A percentile compares a stretch with the other conserved stretches of the same genome.
These are phyloP conservation scores for Apophysomyces trapeziformis DNA, from an alignment of 371 early-diverging fungal genomes.

Conservation along the genomic window DNA sequence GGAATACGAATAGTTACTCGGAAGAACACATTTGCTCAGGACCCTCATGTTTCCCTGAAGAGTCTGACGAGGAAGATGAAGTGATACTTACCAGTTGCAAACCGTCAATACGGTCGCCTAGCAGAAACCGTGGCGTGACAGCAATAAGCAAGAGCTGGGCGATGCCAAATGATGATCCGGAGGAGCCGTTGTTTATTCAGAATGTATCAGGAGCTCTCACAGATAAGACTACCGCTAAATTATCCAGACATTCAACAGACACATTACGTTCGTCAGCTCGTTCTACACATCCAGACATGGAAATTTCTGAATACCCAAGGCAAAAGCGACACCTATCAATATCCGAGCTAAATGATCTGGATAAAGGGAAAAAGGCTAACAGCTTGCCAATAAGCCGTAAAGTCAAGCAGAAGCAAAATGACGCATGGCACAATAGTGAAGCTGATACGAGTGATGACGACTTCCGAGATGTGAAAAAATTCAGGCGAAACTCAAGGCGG, in stretches of 20 bases:
- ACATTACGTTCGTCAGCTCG: not conserved
- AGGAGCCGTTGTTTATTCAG: too few relatives aligned
- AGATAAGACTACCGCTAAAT: not conserved
- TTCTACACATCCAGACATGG: not conserved
- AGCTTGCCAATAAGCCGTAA: too few relatives aligned
- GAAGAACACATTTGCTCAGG: not conserved
- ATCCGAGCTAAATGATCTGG: too few relatives aligned
- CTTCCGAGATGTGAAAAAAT: not conserved
- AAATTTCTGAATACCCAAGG: not conserved
- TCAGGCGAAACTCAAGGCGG: not conserved
- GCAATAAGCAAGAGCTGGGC: not conserved
- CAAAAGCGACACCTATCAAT: too few relatives aligned
- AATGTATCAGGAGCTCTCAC: too few relatives aligned
- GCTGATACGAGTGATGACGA: not conserved
- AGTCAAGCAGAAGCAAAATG: too few relatives aligned
- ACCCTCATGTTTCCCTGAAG: not conserved
- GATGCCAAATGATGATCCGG: too few relatives aligned
- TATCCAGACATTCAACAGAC: not conserved
- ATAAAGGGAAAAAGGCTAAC: too few relatives aligned
- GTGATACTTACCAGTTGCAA: not conserved
- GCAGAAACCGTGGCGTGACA: too few relatives aligned
- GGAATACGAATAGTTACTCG: not conserved
- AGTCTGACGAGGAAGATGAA: constrained; percentile 2
- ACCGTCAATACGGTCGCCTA: not conserved
- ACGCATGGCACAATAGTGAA: too few relatives aligned